Conservation (phyloP, 108 stramenopile species). For the Cyclotella cryptica region DNA sequence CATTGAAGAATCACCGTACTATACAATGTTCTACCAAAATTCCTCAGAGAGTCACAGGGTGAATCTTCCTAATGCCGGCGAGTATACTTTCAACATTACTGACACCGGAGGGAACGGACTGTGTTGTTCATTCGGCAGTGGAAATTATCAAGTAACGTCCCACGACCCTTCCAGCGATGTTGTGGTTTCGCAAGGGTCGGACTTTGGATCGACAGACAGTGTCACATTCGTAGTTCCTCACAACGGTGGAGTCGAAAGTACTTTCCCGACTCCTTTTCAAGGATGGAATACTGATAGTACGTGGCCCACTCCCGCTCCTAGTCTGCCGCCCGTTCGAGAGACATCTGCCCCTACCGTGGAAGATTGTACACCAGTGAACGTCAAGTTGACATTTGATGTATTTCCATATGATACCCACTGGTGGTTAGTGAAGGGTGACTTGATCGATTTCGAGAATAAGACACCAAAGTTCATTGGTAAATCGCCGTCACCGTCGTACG, state of each 20-base stretch:
- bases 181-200: conserved; percentile 14
- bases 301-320: conserved; percentile 1
- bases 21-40: conserved; percentile 17
- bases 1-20: conserved; percentile 11
- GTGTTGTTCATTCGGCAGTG: conserved; percentile 5
- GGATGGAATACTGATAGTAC: not conserved
- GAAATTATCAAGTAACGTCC: conserved; percentile 16
- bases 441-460: conserved; percentile 11
- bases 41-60: conserved; percentile 9
- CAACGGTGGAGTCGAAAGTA: not conserved
- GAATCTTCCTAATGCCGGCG: not conserved
- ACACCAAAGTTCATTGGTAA: conserved; percentile 6
- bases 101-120: conserved; percentile 5
- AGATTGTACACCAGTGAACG: conserved; percentile 12
- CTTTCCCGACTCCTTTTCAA: not conserved
- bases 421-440: conserved; percentile 17
- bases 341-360: conserved; percentile 10
- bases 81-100: conserved; percentile 4
- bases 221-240: conserved; percentile 3
- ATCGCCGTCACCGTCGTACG: conserved; percentile 12
- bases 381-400: conserved; percentile 12
- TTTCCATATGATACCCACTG: conserved; percentile 18
- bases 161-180: conserved; percentile 10
- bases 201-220: conserved; percentile 15
- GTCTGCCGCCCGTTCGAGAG: not conserved